These are phyloP conservation scores for Paramecium caudatum DNA, from an alignment of 73 alveolate genomes.

Conservation along the genomic window DNA sequence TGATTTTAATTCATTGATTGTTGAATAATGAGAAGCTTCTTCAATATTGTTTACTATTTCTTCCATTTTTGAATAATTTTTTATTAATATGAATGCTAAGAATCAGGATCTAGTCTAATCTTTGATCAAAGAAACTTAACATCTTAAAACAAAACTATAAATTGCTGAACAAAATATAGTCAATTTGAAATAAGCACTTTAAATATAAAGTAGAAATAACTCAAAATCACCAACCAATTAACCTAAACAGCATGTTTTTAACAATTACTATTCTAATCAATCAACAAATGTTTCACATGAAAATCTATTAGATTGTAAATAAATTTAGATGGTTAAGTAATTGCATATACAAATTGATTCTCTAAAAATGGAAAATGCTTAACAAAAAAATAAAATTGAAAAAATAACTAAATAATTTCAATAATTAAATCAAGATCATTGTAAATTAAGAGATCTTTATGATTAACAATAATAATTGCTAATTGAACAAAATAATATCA, in stretches of 20 bases:
- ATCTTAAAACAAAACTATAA: not conserved
- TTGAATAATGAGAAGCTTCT: conserved; percentile 64
- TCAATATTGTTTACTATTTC: conserved; percentile 27
- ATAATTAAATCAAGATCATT: conserved; percentile 14
- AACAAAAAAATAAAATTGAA: not conserved
- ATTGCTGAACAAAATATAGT: not conserved
- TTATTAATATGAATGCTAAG: not conserved
- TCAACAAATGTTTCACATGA: not conserved
- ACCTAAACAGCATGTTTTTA: not conserved
- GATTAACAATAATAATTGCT: not conserved
- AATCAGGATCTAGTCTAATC: not conserved
- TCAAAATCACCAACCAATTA: not conserved
- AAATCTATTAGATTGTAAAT: not conserved
- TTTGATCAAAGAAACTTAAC: not conserved
- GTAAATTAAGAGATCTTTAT: not conserved
- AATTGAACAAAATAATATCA: not conserved
- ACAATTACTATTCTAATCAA: not conserved
- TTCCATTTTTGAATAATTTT: conserved; percentile 3
- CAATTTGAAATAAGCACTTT: not conserved
- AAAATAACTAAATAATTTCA: not conserved
- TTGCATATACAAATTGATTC: conserved; percentile 5
- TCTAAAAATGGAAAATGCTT: not conserved
- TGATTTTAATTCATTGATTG: conserved; percentile 51
- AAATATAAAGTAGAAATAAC: not conserved
- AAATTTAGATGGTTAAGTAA: not conserved